These are phyloP conservation scores for Neurospora sp. DNA, from an alignment of 495 filamentous ascomycete species.

Conservation along the genomic window DNA sequence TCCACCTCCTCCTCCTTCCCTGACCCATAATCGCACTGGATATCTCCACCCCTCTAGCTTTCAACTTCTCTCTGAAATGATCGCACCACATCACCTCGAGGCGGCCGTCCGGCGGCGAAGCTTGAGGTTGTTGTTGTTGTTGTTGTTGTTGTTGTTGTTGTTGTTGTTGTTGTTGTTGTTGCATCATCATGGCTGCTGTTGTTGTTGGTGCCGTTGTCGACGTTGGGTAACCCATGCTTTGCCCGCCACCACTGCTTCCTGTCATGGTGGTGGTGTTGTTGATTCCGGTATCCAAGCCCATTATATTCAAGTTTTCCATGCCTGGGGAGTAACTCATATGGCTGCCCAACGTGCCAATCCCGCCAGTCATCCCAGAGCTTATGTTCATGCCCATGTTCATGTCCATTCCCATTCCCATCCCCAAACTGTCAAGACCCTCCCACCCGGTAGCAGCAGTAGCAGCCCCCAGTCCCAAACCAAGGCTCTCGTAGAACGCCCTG, in stretches of 20 bases:
- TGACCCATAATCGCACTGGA: conserved; percentile 5
- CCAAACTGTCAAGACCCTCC: not conserved
- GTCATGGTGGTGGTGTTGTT: no score
- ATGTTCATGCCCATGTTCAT: not conserved
- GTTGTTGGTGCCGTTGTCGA: no score
- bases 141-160: not conserved
- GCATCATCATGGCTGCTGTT: no score
- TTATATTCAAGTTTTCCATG: not conserved
- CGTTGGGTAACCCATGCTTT: no score
- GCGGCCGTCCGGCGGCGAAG: conserved; percentile 15
- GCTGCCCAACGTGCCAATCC: not conserved
- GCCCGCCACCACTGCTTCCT: no score
- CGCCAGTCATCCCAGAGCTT: not conserved
- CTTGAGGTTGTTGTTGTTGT: conserved; percentile 4
- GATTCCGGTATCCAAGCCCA: no score
- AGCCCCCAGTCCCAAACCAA: not conserved
- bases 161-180: not conserved
- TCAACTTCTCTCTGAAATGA: conserved; percentile 20
- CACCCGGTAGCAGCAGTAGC: not conserved
- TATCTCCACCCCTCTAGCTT: conserved; percentile 13
- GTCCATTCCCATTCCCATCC: not conserved
- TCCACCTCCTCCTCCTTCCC: conserved; percentile 11
- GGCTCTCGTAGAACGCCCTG: conserved; percentile 20
- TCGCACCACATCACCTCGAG: conserved; percentile 34
- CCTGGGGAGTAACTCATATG: not conserved